Evolutionary conservation across 2,329 filamentous ascomycete species (phyloP), one percentile per base, ranked within the genome.

Genomic region (Penicillium verrucosum): DNA sequence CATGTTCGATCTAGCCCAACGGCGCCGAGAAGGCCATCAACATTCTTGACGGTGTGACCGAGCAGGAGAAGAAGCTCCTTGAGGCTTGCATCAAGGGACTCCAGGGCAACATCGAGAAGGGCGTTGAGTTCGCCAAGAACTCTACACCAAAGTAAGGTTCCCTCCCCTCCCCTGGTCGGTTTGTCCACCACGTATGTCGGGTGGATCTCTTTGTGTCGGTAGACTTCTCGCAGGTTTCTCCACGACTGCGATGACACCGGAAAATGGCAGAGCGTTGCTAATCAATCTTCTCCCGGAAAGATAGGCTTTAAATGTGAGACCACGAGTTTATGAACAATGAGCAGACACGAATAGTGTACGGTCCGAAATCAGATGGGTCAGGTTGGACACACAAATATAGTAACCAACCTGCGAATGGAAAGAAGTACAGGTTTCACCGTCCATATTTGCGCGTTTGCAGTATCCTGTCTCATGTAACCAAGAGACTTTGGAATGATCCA

Each of bases 21-120:
- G 94, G 94, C 77, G 91, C 84, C 56, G 89, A 94, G 80, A 94
- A 94, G 81, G 91, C 86, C 68, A 82, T 83, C 71, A 91, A 97
- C 79, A 84, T 91, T 62, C 83, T 97, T 65, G 83, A 81, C 69
- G 82, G 82, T 62, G 85, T 92, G 71, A 91, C 89, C 72, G 89
- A 91, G 46, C 86, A 91, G 79, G 94, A 97, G 85, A 89, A 96
- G 87, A 85, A 84, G 70, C 86, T 97, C 64, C 84, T 97, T 69
- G 81, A 89, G 69, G 87, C 85, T 71, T 85, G 84, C 75, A 83
- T 89, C 74, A 81, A 85, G 68, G 93, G 89, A 65, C 85, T 97
- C 62, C 89, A 92, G 82, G 88, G 85, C 80, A 97, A 97, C 82
- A 96, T 99, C 75, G 80, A 85, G 72, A 97, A 97, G 86, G 94